Conservation (phyloP, 176 grass and related monocot species). For the Carex scoparia region DNA sequence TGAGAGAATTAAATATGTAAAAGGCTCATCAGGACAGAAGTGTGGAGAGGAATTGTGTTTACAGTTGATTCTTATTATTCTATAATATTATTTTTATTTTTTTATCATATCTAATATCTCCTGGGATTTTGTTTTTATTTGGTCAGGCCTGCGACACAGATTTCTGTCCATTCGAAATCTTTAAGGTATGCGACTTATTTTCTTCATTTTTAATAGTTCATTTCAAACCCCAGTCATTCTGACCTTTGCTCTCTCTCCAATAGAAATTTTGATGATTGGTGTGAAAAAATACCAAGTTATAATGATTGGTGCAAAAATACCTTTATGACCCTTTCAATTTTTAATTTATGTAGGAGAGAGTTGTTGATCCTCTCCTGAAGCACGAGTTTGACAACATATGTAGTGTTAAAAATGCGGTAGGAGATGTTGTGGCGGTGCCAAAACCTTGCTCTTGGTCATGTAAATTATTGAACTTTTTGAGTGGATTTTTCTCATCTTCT, state of each 20-base stretch:
- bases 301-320: background rate
- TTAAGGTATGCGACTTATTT: constrained; percentile 47
- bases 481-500: constrained; percentile 16
- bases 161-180: constrained; percentile 73
- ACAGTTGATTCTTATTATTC: background rate
- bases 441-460: constrained; percentile 37
- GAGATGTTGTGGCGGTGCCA: background rate
- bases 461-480: constrained; percentile 40
- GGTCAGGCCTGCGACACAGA: constrained; percentile 70
- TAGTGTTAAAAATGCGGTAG: constrained; percentile 33
- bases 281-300: background rate
- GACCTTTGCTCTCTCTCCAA: background rate
- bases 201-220: background rate
- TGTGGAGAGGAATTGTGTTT: background rate
- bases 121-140: background rate
- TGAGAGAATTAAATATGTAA: background rate
- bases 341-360: constrained; percentile 43
- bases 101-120: background rate
- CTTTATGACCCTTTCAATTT: background rate
- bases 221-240: background rate
- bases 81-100: background rate
- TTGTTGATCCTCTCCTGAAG: constrained; percentile 69
- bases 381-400: constrained; percentile 67
- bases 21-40: background rate
- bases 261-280: background rate